A percentile compares a stretch with the other conserved stretches of the same genome.
Evolutionary conservation across 2,329 filamentous ascomycete species (phyloP).

Genomic region (Geosmithia flava): DNA sequence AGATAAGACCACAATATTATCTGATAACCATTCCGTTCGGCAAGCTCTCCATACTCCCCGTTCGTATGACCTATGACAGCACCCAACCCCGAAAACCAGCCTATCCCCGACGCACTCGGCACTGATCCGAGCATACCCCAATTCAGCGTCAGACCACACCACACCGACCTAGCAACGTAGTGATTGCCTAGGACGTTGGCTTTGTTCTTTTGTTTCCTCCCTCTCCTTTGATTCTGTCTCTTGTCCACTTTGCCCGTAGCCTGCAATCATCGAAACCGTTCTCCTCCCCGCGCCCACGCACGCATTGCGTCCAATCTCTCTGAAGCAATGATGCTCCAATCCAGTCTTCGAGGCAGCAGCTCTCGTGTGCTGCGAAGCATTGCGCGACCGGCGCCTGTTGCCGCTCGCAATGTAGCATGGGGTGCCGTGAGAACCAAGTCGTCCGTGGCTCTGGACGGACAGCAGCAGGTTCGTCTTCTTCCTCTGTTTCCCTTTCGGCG

Average conservation of each 20-base stretch:
- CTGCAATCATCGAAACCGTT: not conserved
- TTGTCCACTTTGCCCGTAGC: not conserved
- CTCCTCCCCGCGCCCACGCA: no score
- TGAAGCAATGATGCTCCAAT: conserved; percentile 29
- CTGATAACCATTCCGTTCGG: no score
- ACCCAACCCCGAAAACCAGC: not conserved
- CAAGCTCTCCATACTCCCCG: not conserved
- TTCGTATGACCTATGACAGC: not conserved
- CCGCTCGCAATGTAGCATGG: conserved; percentile 8
- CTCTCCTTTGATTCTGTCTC: not conserved
- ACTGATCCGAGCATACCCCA: not conserved
- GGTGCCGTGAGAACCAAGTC: conserved; percentile 27
- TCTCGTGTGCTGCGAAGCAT: conserved; percentile 32
- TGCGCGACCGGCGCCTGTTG: conserved; percentile 15
- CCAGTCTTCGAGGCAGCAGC: conserved; percentile 33
- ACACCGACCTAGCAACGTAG: not conserved
- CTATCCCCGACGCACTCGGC: not conserved
- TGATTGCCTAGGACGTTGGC: not conserved
- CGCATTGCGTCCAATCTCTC: conserved; percentile 3
- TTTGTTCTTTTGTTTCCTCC: not conserved
- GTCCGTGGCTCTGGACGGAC: conserved; percentile 37
- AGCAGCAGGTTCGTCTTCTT: conserved; percentile 39
- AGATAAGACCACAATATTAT: no score
- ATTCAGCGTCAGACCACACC: not conserved
- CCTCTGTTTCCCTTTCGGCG: not conserved